phyloP scores from a whole-genome alignment of 2,329 filamentous ascomycete species.

The Hymenoscyphus infarciens region DNA sequence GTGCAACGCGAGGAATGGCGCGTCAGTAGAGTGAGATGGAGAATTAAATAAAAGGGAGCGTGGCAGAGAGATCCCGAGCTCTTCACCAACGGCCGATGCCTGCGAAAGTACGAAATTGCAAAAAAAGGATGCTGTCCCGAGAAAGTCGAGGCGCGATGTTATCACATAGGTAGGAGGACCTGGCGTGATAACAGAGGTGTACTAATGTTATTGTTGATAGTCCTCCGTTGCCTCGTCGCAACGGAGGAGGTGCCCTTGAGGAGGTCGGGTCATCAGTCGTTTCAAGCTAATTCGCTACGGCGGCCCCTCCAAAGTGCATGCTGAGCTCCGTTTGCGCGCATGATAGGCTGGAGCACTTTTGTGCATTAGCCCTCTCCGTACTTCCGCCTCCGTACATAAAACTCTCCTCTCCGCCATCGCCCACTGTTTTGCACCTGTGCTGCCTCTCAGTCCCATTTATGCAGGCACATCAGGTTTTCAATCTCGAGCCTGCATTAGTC shows the following conservation, averaged over 20 bases:
- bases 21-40: background rate
- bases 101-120: background rate
- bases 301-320: background rate
- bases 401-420: background rate
- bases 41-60: background rate
- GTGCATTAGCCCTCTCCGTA: background rate
- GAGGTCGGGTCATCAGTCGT: too few species aligned
- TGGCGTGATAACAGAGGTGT: background rate
- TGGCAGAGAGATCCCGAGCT: background rate
- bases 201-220: background rate
- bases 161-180: background rate
- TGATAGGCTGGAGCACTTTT: background rate
- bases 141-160: background rate
- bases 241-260: background rate
- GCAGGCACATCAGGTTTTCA: conserved; percentile 2
- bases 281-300: background rate
- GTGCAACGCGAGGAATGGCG: conserved; percentile 24
- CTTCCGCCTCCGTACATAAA: background rate
- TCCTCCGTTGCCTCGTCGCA: background rate
- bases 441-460: background rate
- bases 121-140: background rate
- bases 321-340: background rate
- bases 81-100: background rate
- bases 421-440: background rate
- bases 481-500: background rate